Evolutionary conservation across 2,329 filamentous ascomycete species (phyloP), one percentile per base, ranked within the genome.

Genomic region (Neofusicoccum kwambonambiense): DNA sequence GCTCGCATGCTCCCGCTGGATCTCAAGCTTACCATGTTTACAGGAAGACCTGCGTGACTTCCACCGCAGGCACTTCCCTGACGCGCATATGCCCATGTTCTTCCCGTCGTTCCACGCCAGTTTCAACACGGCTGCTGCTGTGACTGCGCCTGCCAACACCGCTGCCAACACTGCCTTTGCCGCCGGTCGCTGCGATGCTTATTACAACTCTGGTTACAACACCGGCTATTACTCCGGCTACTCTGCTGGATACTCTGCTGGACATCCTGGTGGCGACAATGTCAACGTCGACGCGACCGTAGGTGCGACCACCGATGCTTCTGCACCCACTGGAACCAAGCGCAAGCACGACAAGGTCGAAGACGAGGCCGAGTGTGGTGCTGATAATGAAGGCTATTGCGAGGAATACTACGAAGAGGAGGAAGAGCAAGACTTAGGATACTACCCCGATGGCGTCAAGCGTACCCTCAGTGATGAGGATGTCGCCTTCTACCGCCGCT

Each of bases 381-480:
- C 64, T 7, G 68, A 72, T 34, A 70, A 73, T 19, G 69, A 76
- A 3, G 76, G 75, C 35, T 71, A 74, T 64, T 68, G 75, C n/a
- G 75, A 80, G 3, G 76, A 75, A 37, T 71, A 74, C 64, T 68
- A 75, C n/a, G 75, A 80, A 66, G 74, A 77, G 2, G 75, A 82
- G 17, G 82, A 84, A 34, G 86, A 88, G 31, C 90, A 91, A 72
- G 87, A 80, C 0, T 81, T 97, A 15, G 94, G 93, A 17, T 94
- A 92, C 76, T 98, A 98, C 70, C 78, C 86, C 0, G 93, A 98
- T 73, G 93, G 94, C 3, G 87, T 88, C 67, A 95, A 95, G 75
- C 89, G 94, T 45, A 97, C 93, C 17, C 82, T 98, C 71, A 97
- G 93, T 9, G 91, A 97, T 72, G 91, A 93, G 70, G 91, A 97